Conservation (phyloP, 805 yeast species). For the Yamadazyma philogaea region DNA sequence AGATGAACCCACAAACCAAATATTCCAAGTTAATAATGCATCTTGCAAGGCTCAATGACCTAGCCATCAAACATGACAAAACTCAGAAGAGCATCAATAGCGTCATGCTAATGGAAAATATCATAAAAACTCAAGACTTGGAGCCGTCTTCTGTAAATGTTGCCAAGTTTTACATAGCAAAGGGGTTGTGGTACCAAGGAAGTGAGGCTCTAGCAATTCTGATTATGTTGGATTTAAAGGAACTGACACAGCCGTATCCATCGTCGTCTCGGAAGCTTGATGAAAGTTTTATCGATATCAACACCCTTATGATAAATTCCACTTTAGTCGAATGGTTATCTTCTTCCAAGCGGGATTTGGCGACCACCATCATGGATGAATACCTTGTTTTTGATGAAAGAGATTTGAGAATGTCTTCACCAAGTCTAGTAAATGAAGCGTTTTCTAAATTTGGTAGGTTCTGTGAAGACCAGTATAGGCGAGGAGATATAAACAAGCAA, state of each 20-base stretch:
- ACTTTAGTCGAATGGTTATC: conserved; percentile 68
- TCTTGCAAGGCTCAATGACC: conserved; percentile 38
- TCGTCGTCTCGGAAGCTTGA: background rate
- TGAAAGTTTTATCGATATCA: conserved; percentile 16
- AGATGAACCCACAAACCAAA: conserved; percentile 2
- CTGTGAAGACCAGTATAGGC: conserved; percentile 62
- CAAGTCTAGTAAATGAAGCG: conserved; percentile 1
- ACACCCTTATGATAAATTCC: conserved; percentile 28
- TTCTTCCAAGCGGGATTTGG: conserved; percentile 64
- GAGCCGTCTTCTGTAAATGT: conserved; percentile 13
- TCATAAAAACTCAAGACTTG: conserved; percentile 23
- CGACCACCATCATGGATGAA: conserved; percentile 52
- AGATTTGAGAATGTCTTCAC: conserved; percentile 1
- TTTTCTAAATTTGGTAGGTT: conserved; percentile 56
- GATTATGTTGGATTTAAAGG: conserved; percentile 38
- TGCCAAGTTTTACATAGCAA: conserved; percentile 51
- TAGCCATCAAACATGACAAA: conserved; percentile 34
- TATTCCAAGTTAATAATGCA: conserved; percentile 22
- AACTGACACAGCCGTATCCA: background rate
- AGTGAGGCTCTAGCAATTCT: conserved; percentile 55
- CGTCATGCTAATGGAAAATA: conserved; percentile 41
- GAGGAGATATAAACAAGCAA: conserved; percentile 42
- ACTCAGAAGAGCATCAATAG: conserved; percentile 52
- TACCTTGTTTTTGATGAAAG: conserved; percentile 41
- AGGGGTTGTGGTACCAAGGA: conserved; percentile 62